Base-by-base conservation (phyloP, 1,284 basidiomycete genomes). In the Cystobasidium slooffiae region DNA sequence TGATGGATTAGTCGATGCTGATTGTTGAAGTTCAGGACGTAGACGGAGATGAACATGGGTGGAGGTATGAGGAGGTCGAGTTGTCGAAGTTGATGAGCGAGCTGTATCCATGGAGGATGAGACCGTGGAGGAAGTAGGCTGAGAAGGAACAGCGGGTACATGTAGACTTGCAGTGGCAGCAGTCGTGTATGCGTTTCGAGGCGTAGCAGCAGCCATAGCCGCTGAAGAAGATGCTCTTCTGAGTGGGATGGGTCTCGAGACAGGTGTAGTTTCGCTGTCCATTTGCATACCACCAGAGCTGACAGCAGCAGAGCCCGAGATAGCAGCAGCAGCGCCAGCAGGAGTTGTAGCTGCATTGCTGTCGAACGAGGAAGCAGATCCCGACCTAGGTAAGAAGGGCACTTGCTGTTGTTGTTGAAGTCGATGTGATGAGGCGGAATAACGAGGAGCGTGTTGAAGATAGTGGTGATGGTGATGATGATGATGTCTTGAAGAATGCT, bases 31-130 rank as follows among this genome's bases (percentile, higher is more conserved):
- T 4, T 66, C 47, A 9, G 64, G 68, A 69, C 61, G 68, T 22
- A 59, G 68, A 20, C 58, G 68, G n/a, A 69, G 56, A 43, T 58
- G 68, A 20, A 62, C 68, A 69, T 66, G 64, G 3, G 51, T 43
- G 18, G 64, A 66, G 18, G 64, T 59, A 31, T 63, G 68, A 43
- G 41, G 56, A 41, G n/a, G 46, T 8, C 43, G 41, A 46, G 14
- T 31, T 53, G 31, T 20, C 20, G 46, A 22, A n/a, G 31, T 58
- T 37, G 44, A 53, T 5, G 64, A 52, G 39, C 16, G 64, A 20
- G 20, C 41, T 16, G 64, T 6, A 53, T 51, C 10, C 2, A 31
- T n/a, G 39, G 56, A 59, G n/a, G 46, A n/a, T 3, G 46, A 49
- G 6, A 6, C 6, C 12, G 46, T 14, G 20, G 56, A 59, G 20